Base-by-base conservation (phyloP, 164 flowering plant genomes). In the Nymphaea thermarum region DNA sequence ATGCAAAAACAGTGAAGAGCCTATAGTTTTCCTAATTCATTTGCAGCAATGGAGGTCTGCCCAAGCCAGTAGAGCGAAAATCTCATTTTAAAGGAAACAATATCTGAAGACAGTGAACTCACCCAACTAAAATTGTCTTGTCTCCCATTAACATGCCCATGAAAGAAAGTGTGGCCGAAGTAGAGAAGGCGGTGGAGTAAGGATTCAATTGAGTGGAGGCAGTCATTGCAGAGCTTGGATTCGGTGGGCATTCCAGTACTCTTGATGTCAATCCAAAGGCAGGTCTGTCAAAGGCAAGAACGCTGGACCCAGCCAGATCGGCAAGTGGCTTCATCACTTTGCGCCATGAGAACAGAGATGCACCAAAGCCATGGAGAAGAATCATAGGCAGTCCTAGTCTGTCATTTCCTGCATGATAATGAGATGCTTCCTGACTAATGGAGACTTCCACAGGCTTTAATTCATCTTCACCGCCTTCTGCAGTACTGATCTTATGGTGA, bases 201-300 rank as follows among this genome's bases (percentile, higher is more conserved):
- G 96, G 96, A 78, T 90, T 90, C 63, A 84, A 68, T 44, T 81
- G 82, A 71, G 62, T 75, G 36, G 71, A 16, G 71, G 81, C 82
- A 10, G 14, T 5, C 14, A 15, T 15, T 51, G 14, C 14, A 8
- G 57, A 51, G 57, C 12, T 15, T 51, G 57, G 14, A 43, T 68
- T 62, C 44, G 62, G 71, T 43, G 47, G 64, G 5, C 7, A 65
- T 53, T 44, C 65, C 61, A 59, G 43, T 55, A 82, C 73, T 77
- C 98, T 83, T 51, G 98, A 86, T 41, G 98, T 91, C 77, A 94
- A 76, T 43, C 96, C 98, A 81, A 94, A 94, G 53, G 96, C 98
- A 42, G 98, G 98, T 74, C 98, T 85, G 74, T 94, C 98, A 81
- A 94, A 94, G 65, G 98, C 93, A 77, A 91, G 85, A 72, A 88